Base-by-base conservation (phyloP, 768 basidiomycete genomes). In the Suillus bovinus region DNA sequence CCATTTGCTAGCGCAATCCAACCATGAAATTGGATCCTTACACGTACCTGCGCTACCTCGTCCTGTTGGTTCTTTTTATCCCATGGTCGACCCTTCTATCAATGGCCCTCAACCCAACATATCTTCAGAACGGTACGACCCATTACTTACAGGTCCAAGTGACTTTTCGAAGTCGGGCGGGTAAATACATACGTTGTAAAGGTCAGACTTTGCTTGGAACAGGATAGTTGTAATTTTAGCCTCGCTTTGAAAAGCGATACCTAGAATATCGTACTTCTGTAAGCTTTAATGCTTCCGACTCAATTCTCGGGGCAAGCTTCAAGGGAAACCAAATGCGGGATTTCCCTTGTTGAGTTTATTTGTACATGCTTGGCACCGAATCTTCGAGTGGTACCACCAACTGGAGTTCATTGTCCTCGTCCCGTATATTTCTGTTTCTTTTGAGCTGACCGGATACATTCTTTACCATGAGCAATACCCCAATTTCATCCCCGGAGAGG, bases 11-110 rank as follows among this genome's bases (percentile, higher is more conserved):
- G 64, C 68, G 27, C 72, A 69, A 56, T 46, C 59, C 31, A 60
- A 44, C 13, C 39, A 64, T 38, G 52, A 36, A 22, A 59, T 63
- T 36, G 24, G 54, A 68, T 29, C 67, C 46, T 38, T 61, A 47
- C 13, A 31, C 59, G 58, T 33, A 57, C 64, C 3, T 60, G 66
- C 8, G 69, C 66, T 70, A 76, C 67, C 41, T 70, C 63, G 7
- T 68, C 24, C 72, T 64, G 29, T 68, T 61, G 62, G 70, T 60
- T 66, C 68, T 61, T 80, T 80, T 61, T 80, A 77, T 63, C 77
- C 79, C 1, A 72, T 74, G 16, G 78, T 80, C 54, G 79, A 80
- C 64, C 77, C 79, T 20, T 74, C 71, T 61, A 74, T 76, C 34
- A 71, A 72, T 27, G 44, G 69, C 55, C 66, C 64, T 49, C 64